Percentiles rank a stretch among this genome's conserved stretches.
phyloP scores from a whole-genome alignment of 1,284 basidiomycete species.

The Cryptococcus floricola region DNA sequence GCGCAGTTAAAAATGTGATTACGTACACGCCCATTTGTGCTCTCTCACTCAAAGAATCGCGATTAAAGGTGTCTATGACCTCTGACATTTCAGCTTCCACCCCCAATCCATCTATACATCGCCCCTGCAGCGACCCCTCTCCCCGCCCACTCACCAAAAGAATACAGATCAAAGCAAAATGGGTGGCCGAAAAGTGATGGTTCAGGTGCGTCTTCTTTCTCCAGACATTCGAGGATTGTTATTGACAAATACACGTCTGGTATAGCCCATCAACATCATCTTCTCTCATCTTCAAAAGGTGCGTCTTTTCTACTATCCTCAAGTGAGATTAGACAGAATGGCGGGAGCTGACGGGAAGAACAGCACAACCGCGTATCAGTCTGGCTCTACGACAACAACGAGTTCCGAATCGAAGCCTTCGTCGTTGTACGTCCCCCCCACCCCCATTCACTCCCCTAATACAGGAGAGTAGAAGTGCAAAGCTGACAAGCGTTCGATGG shows the following conservation, averaged over 20 bases:
- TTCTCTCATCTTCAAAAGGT: constrained; percentile 90
- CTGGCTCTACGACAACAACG: constrained; percentile 96
- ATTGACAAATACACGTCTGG: background rate
- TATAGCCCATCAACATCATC: constrained; percentile 80
- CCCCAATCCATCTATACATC: too few relatives aligned
- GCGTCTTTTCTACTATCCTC: constrained; percentile 9
- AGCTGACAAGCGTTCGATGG: background rate
- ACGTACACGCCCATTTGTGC: background rate
- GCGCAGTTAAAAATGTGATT: background rate
- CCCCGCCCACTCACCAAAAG: background rate
- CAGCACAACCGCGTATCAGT: constrained; percentile 82
- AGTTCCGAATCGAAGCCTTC: constrained; percentile 93
- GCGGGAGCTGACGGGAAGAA: background rate
- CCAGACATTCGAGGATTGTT: background rate
- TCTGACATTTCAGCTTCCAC: background rate
- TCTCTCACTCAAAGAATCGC: background rate
- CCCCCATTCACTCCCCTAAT: background rate
- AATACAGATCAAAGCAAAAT: constrained; percentile 54
- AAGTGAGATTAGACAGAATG: background rate
- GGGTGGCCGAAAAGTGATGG: constrained; percentile 94
- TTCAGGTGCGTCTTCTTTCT: constrained; percentile 66
- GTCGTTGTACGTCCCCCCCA: constrained; percentile 67
- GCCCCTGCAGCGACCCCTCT: constrained; percentile 21
- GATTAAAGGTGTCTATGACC: background rate
- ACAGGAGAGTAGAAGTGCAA: background rate